Evolutionary conservation across 2,329 filamentous ascomycete species (phyloP), one percentile per base, ranked within the genome.

Genomic region (Ambrosiella xylebori): DNA sequence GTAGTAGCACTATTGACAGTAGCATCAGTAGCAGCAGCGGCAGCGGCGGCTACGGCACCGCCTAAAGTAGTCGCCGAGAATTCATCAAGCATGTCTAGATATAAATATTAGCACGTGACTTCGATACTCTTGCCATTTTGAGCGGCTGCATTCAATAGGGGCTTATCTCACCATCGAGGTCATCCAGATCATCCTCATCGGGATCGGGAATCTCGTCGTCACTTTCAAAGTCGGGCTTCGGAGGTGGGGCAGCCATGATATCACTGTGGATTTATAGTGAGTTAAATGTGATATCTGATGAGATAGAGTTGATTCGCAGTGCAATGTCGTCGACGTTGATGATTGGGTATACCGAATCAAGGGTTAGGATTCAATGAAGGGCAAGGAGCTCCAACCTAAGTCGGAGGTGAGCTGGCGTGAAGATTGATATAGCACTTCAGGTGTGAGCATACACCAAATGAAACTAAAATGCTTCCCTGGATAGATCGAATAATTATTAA

Each of bases 181-280:
- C 93, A 66, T 96, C 87, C 17, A 93, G 73, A 64, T 93, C 87
- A 69, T 93, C 93, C 70, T 95, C 90, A 63, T 97, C 91, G 6
- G 90, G 91, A 65, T 96, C 91, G 17, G 89, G 84, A 13, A 85
- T 82, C 63, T 85, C 78, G 19, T 77, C 79, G 19, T 68, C 64
- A 13, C 64, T 60, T 47, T 64, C 63, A 50, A 62, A 64, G 13
- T 41, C 52, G 36, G 53, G 63, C 39, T 59, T 60, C 3, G 59
- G 59, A 15, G 59, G 59, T 37, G 59, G 59, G 38, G 56, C 56
- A 19, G 59, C 45, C 45, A 58, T 58, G 41, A 37, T 36, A 36
- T 36, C 9, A 53, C 12, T 40, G 15, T 36, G 19, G 15, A 40
- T 40, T 6, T 41, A 12, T 5, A 13, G 19, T 19, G 7, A 41